These are phyloP conservation scores for Uronychia setigera DNA, from an alignment of 73 alveolate species.

Conservation along the genomic window DNA sequence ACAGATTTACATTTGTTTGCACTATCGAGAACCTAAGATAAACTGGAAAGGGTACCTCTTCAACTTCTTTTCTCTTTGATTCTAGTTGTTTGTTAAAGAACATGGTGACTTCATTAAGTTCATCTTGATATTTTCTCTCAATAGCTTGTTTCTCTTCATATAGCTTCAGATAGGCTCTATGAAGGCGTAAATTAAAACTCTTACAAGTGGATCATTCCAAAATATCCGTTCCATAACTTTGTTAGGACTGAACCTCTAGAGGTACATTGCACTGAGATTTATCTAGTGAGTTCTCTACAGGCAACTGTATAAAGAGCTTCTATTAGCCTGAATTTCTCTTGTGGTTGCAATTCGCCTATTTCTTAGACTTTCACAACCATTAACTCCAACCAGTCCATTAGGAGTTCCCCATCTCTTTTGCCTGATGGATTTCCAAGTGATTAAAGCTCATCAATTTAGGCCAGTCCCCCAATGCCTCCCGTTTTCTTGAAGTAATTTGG, in stretches of 20 bases:
- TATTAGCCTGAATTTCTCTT: not conserved
- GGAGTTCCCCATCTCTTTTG: not conserved
- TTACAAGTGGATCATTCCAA: not conserved
- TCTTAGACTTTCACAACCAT: not conserved
- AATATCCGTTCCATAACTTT: not conserved
- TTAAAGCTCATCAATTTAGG: not conserved
- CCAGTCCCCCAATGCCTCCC: not conserved
- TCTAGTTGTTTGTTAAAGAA: not conserved
- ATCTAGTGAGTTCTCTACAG: not conserved
- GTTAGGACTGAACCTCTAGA: not conserved
- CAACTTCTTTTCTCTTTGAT: not conserved
- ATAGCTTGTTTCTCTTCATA: not conserved
- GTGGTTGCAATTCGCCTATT: not conserved
- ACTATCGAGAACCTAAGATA: not conserved
- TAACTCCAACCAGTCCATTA: not conserved
- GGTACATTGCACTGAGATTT: not conserved
- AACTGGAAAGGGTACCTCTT: not conserved
- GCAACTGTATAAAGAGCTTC: not conserved
- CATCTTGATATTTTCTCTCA: not conserved
- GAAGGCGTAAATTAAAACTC: not conserved
- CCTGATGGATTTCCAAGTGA: not conserved
- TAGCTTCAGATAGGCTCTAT: not conserved
- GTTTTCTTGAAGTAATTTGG: not conserved
- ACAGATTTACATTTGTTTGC: not conserved
- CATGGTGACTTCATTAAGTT: not conserved